phyloP scores from a whole-genome alignment of 2,329 filamentous ascomycete species.

The Fusarium goolgardi region DNA sequence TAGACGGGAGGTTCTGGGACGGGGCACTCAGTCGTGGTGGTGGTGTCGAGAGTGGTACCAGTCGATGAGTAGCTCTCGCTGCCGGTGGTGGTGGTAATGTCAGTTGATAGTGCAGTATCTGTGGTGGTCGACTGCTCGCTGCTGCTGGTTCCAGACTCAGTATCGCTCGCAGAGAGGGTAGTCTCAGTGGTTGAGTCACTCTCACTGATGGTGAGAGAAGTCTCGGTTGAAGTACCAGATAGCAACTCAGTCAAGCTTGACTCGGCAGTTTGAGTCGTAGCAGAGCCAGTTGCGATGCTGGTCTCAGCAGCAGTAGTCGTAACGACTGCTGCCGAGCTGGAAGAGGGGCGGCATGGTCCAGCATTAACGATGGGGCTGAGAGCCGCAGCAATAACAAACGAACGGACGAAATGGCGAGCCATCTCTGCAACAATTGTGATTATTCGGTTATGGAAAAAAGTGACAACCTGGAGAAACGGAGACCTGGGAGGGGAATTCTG shows the following conservation, averaged over 20 bases:
- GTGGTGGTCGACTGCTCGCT: neutral
- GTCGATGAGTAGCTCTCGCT: neutral
- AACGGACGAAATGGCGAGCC: conserved; percentile 27
- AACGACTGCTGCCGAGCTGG: neutral
- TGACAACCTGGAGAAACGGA: too few species aligned
- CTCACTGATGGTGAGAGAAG: neutral
- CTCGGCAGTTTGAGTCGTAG: neutral
- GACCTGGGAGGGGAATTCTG: too few species aligned
- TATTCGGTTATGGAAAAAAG: too few species aligned
- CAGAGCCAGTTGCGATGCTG: neutral
- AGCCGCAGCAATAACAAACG: conserved; percentile 15
- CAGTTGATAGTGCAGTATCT: neutral
- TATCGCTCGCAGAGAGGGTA: neutral
- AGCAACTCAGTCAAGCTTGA: neutral
- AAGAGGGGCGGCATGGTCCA: conserved; percentile 23
- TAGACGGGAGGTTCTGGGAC: neutral
- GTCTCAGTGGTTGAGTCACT: neutral
- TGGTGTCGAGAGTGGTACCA: neutral
- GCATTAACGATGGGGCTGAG: conserved; percentile 15
- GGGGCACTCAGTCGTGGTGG: neutral
- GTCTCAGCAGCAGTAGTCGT: neutral
- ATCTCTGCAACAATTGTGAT: neutral
- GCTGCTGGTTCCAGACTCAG: neutral
- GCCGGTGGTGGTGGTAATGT: neutral
- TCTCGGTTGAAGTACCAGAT: neutral